phyloP scores from a whole-genome alignment of 2,329 filamentous ascomycete species.

The Apiospora pterosperma region DNA sequence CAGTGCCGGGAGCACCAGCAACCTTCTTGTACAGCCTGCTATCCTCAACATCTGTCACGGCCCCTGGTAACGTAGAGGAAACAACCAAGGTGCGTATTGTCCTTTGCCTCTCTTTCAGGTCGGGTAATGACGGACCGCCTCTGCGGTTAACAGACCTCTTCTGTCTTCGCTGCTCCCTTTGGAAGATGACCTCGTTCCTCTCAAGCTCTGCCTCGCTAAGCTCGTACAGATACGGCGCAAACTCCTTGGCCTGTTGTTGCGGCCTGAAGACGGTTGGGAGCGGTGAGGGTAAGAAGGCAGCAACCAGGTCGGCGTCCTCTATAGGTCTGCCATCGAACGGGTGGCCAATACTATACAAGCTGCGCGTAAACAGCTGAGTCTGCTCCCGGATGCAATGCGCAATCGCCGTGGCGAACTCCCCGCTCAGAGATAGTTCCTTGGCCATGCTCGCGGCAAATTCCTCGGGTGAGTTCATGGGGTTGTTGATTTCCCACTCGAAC shows the following conservation, averaged over 20 bases:
- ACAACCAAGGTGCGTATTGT: constrained; percentile 92
- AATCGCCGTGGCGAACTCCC: constrained; percentile 96
- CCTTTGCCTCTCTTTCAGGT: constrained; percentile 89
- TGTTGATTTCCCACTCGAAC: constrained; percentile 99
- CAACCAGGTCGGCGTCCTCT: constrained; percentile 84
- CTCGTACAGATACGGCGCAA: constrained; percentile 89
- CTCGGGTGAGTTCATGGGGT: constrained; percentile 88
- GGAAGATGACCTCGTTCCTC: constrained; percentile 86
- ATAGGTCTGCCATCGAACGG: constrained; percentile 91
- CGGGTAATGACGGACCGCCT: constrained; percentile 89
- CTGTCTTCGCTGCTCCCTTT: constrained; percentile 87
- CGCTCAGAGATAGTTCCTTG: constrained; percentile 82
- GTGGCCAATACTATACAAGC: constrained; percentile 88
- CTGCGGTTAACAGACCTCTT: constrained; percentile 93
- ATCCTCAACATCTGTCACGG: constrained; percentile 74
- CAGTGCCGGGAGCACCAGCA: constrained; percentile 50
- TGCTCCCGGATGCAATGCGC: constrained; percentile 98
- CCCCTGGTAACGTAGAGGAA: constrained; percentile 87
- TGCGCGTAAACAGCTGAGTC: constrained; percentile 88
- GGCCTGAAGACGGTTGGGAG: constrained; percentile 81
- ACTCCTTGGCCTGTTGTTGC: constrained; percentile 91
- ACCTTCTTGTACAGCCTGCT: constrained; percentile 83
- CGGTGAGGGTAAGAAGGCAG: constrained; percentile 83
- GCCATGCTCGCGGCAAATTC: constrained; percentile 91
- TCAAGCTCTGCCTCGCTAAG: constrained; percentile 88